Base-by-base conservation (phyloP, 495 filamentous ascomycete species). In the Aspergillus indologenus region DNA sequence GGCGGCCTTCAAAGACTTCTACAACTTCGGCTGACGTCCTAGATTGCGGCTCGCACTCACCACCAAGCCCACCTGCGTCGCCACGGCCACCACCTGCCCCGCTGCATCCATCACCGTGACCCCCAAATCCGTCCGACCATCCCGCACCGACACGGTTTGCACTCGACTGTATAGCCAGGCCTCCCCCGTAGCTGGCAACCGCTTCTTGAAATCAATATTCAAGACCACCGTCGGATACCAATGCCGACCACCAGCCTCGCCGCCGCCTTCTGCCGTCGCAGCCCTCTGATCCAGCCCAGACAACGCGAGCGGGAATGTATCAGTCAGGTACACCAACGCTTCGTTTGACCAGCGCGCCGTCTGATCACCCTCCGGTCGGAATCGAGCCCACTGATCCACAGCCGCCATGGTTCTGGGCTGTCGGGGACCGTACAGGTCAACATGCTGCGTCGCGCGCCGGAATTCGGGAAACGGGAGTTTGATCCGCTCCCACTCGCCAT, bases 151-250 rank as follows among this genome's bases (percentile, higher is more conserved):
- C 69, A 83, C 87, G 0, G 79, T 76, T 40, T 77, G 71, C 9
- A 85, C 70, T 40, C 87, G 77, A 55, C 79, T 74, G 65, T 82
- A 85, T 50, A 92, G 65, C 87, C 87, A 90, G 61, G 87, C 79
- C 43, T 80, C 81, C 0, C 87, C 86, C 23, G 74, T 74, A 17
- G 69, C 67, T 6, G 85, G 85, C 47, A 90, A 69, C 17, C 70
- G 64, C 63, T 82, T 84, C 74, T 90, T 90, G 50, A 87, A 71
- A 60, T 90, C 87, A 23, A 90, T 59, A 60, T 84, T 85, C 69
- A 91, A 70, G 20, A 87, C 77, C 17, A 94, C 71, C 3, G 90
- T 95, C 0, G 89, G 90, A 73, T 92, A 93, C 91, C 91, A 93
- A 64, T 79, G 81, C 52, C 70, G 71, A 9, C 71, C 72, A 46